Conservation (phyloP, 2,329 filamentous ascomycete genomes). For the Grosmannia serpens region DNA sequence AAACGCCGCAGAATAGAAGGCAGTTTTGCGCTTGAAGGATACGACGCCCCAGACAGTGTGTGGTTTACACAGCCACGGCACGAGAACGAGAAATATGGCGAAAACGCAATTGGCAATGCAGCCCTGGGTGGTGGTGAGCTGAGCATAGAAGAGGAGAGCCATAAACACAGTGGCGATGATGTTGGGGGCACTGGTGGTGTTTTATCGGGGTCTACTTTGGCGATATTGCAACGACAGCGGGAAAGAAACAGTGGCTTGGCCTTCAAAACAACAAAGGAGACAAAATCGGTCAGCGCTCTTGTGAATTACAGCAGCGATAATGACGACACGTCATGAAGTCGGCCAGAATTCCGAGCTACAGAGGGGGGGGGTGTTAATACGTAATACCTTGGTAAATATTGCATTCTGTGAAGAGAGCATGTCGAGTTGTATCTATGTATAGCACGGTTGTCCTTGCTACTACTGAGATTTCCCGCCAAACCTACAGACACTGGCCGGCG, state of each 20-base stretch:
- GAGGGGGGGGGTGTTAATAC: too few species aligned
- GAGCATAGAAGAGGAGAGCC: conserved; percentile 33
- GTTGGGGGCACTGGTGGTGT: conserved; percentile 46
- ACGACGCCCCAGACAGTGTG: conserved; percentile 87
- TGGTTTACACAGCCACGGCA: conserved; percentile 68
- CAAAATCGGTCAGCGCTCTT: conserved; percentile 53
- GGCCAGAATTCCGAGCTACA: neutral
- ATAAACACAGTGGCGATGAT: conserved; percentile 22
- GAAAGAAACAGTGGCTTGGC: conserved; percentile 37
- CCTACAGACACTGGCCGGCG: too few species aligned
- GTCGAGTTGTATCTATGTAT: too few species aligned
- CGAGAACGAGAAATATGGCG: conserved; percentile 41
- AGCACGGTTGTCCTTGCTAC: too few species aligned
- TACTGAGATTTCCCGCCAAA: too few species aligned
- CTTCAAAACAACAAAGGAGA: conserved; percentile 40
- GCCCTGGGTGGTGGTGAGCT: conserved; percentile 22
- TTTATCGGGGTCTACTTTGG: conserved; percentile 70
- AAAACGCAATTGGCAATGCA: conserved; percentile 23
- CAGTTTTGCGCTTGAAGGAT: conserved; percentile 77
- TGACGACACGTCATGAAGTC: neutral
- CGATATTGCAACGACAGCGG: conserved; percentile 50
- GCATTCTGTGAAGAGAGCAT: too few species aligned
- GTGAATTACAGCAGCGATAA: conserved; percentile 79
- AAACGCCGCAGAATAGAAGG: conserved; percentile 87
- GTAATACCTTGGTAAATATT: too few species aligned